A percentile compares a stretch with the other conserved stretches of the same genome.
phyloP scores from a whole-genome alignment of 208 protist genomes.

The Trypanosoma platydactyli region DNA sequence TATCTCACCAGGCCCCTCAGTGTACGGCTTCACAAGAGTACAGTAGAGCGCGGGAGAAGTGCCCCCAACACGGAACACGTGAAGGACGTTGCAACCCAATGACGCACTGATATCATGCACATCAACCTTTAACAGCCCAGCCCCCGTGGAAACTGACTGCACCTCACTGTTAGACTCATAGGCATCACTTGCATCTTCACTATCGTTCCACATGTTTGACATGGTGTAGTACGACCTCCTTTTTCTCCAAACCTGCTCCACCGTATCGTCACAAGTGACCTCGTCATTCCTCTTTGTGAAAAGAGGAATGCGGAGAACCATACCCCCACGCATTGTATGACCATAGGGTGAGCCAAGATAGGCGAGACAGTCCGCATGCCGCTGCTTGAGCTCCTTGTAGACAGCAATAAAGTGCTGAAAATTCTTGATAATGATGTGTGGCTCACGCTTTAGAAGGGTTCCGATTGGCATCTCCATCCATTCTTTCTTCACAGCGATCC shows the following conservation, averaged over 20 bases:
- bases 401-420: conserved; percentile 76
- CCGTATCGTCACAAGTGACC: neutral
- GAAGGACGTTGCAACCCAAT: conserved; percentile 11
- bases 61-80: conserved; percentile 17
- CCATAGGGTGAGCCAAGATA: conserved; percentile 47
- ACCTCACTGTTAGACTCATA: neutral
- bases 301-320: conserved; percentile 16
- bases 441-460: conserved; percentile 10
- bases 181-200: neutral
- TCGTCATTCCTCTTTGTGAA: neutral
- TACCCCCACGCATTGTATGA: conserved; percentile 18
- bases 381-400: conserved; percentile 84
- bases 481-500: conserved; percentile 12
- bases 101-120: conserved; percentile 2
- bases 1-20: conserved; percentile 1
- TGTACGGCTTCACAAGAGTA: conserved; percentile 16
- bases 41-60: conserved; percentile 18
- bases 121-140: conserved; percentile 7
- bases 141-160: neutral
- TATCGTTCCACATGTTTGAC: neutral
- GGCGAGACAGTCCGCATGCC: conserved; percentile 67
- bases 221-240: neutral
- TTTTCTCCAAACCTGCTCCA: neutral
- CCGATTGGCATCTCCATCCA: conserved; percentile 15
- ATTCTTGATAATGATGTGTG: conserved; percentile 12